Conservation (phyloP, 75 land plant genomes). For the Sequoia sempervirens region DNA sequence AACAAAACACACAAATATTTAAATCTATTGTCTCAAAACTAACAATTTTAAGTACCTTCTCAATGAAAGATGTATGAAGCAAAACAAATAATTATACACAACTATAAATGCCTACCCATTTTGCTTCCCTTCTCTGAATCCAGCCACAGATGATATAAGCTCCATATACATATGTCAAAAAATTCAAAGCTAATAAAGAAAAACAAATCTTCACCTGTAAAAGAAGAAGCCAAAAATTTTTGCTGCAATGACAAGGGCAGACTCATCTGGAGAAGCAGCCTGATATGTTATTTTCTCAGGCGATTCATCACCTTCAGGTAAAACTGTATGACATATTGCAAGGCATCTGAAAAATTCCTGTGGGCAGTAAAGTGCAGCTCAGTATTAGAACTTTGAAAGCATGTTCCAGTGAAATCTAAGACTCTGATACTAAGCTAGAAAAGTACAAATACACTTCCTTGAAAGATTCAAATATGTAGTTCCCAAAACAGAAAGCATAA, state of each 20-base stretch:
- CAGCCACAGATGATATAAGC: background rate
- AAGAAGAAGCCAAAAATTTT: slow-evolving; percentile 99
- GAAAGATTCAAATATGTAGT: background rate
- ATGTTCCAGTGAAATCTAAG: background rate
- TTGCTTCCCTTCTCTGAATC: background rate
- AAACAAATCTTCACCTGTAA: slow-evolving; percentile 40
- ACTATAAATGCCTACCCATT: background rate
- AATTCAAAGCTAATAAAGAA: background rate
- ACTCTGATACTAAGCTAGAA: background rate
- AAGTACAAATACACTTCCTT: background rate
- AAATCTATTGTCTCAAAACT: background rate
- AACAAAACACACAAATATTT: background rate
- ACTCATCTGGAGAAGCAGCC: slow-evolving; percentile 99
- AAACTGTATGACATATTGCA: slow-evolving; percentile 98
- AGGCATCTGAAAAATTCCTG: slow-evolving; percentile 99
- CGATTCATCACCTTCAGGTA: slow-evolving; percentile 94
- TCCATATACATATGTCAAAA: background rate
- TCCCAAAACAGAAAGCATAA: background rate
- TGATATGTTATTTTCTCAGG: slow-evolving; percentile 91
- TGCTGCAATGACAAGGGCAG: slow-evolving; percentile 94
- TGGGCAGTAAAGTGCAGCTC: background rate
- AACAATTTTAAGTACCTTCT: background rate
- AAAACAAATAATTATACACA: background rate
- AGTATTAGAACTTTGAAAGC: background rate
- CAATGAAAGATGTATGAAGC: background rate